Evolutionary conservation across 495 filamentous ascomycete species (phyloP).

Genomic region (Pyrenula massariospora): DNA sequence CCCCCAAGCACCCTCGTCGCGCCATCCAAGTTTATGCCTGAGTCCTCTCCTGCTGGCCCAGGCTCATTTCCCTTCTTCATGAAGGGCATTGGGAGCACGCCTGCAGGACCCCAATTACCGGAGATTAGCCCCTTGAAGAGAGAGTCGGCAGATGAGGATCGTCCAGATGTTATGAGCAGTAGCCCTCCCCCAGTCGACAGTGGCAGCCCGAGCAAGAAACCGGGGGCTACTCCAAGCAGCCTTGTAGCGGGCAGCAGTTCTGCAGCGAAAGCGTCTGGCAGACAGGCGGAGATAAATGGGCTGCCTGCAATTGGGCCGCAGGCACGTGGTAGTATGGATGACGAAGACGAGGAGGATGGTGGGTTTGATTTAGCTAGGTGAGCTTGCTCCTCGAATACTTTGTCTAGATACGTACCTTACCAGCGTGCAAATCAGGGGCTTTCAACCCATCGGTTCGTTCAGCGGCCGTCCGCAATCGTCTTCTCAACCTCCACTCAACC

Average conservation of each 20-base stretch:
- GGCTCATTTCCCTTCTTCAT: constrained; percentile 93
- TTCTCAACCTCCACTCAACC: constrained; percentile 45
- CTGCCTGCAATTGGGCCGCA: constrained; percentile 3
- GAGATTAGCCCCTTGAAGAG: constrained; percentile 52
- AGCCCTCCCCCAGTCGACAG: constrained; percentile 44
- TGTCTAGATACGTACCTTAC: constrained; percentile 6
- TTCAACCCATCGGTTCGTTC: constrained; percentile 48
- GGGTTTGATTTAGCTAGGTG: constrained; percentile 59
- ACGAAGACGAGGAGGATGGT: constrained; percentile 43
- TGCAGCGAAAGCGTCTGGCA: constrained; percentile 1
- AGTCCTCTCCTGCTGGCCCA: constrained; percentile 54
- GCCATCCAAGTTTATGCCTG: constrained; percentile 81
- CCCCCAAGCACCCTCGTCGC: constrained; percentile 82
- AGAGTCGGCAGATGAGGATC: constrained; percentile 27
- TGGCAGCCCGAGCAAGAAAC: constrained; percentile 30
- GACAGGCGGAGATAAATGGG: constrained; percentile 9
- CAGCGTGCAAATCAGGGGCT: constrained; percentile 40
- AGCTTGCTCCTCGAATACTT: constrained; percentile 9
- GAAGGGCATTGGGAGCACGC: constrained; percentile 58
- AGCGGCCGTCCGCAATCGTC: constrained; percentile 11
- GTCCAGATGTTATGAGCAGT: constrained; percentile 52
- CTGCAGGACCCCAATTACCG: constrained; percentile 45
- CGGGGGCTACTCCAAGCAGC: neutral
- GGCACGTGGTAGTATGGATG: constrained; percentile 16
- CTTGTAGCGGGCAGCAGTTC: neutral